A percentile compares a stretch with the other conserved stretches of the same genome.
Evolutionary conservation across 345 rosid genomes (phyloP).

Genomic region (Lagerstroemia speciosa): DNA sequence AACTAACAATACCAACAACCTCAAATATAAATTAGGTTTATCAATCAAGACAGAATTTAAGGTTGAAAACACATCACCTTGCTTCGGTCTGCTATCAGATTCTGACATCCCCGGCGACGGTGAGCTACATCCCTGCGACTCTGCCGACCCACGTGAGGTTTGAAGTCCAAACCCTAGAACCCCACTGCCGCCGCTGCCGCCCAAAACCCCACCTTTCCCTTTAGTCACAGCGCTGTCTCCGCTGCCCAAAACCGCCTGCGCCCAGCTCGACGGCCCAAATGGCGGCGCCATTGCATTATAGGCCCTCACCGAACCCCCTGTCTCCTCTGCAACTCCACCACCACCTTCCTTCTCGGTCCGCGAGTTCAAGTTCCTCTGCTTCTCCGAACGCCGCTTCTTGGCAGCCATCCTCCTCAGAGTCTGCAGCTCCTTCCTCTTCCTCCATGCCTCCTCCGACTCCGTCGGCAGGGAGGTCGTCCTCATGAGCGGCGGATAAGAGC

Average conservation of each 20-base stretch:
- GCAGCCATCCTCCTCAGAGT: conserved; percentile 75
- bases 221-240: neutral
- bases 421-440: conserved; percentile 87
- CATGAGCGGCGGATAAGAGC: conserved; percentile 33
- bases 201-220: conserved; percentile 14
- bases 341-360: conserved; percentile 6
- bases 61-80: conserved; percentile 30
- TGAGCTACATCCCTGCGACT: conserved; percentile 54
- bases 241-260: conserved; percentile 15
- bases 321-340: conserved; percentile 1
- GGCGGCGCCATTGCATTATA: conserved; percentile 12
- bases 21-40: too few species aligned
- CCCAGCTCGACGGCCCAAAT: conserved; percentile 34
- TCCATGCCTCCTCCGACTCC: conserved; percentile 87
- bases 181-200: conserved; percentile 19
- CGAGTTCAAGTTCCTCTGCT: conserved; percentile 48
- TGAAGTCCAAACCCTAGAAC: conserved; percentile 31
- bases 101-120: conserved; percentile 58
- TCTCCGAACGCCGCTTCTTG: conserved; percentile 71
- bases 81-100: conserved; percentile 46
- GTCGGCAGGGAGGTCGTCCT: conserved; percentile 82
- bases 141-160: conserved; percentile 45
- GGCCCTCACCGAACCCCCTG: conserved; percentile 20
- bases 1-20: too few species aligned
- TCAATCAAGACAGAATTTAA: neutral